Evolutionary conservation across 495 filamentous ascomycete genomes (phyloP), one percentile per base, ranked within the genome.

Genomic region (Venustampulla echinocandica): DNA sequence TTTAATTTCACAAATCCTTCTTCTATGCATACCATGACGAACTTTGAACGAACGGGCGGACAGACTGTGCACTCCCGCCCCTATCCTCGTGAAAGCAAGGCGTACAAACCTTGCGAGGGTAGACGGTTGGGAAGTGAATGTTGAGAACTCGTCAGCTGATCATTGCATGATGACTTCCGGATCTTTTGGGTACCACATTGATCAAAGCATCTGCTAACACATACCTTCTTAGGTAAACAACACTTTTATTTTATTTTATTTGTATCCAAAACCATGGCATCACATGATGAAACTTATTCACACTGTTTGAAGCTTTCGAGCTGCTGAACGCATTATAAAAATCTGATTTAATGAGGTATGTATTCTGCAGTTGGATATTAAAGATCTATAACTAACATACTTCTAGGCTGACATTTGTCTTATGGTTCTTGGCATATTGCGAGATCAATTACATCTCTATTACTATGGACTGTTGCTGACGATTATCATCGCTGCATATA

Each of bases 281-380:
- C 54, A 71, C 55, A 84, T 85, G 82, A 86, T 85, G 76, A 83
- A 74, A 67, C 68, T 68, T 84, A 95, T 95, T 95, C 89, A 95
- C 89, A 95, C 89, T 95, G 85, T 95, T 88, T 90, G 89, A 95
- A 77, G 79, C 69, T 55, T 66, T 65, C 71, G 67, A 58, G 80
- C 81, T 73, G 65, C 82, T 93, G 88, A 92, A 85, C 82, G 76
- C 75, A 57, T 55, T 48, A 68, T 63, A 70, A 74, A 87, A 90
- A 92, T 94, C 89, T 95, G 89, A 95, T 95, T 89, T 93, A 93
- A 92, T 92, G 85, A 90, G 85, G 84, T 90, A 71, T 68, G 76
- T 14, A 10, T 22, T 32, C 17, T 15, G 6, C 17, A 41, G 15
- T 9, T 11, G 42, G 15, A n/a, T 33, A 44, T 56, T 54, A 49